Evolutionary conservation across 306 rosid genomes (phyloP).

Genomic region (Crotalaria pallida): DNA sequence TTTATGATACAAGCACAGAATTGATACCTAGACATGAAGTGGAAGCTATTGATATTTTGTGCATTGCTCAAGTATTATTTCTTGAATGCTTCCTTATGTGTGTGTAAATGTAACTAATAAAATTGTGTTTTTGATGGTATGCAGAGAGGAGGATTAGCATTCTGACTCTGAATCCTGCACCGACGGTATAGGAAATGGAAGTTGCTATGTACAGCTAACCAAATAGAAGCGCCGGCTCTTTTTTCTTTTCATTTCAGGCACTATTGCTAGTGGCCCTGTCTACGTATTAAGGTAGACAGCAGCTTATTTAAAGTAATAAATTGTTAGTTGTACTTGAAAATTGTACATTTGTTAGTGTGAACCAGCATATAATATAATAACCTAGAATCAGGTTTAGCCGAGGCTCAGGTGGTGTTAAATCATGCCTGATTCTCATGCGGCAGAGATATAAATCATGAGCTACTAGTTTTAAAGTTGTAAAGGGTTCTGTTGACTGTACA

Average conservation of each 20-base stretch:
- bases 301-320: conserved; percentile 47
- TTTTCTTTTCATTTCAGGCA: conserved; percentile 21
- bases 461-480: conserved; percentile 36
- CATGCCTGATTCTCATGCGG: conserved; percentile 41
- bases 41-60: neutral
- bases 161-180: conserved; percentile 71
- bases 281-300: conserved; percentile 36
- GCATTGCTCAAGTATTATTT: neutral
- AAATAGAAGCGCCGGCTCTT: conserved; percentile 40
- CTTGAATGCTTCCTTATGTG: neutral
- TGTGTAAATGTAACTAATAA: neutral
- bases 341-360: conserved; percentile 85
- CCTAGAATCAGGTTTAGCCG: conserved; percentile 56
- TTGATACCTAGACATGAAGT: neutral
- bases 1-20: neutral
- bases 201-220: conserved; percentile 76
- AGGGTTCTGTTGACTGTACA: conserved; percentile 35
- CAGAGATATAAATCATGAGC: conserved; percentile 36
- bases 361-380: conserved; percentile 42
- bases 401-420: conserved; percentile 39
- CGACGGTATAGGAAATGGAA: conserved; percentile 50
- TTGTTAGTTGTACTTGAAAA: conserved; percentile 71
- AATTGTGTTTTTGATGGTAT: conserved; percentile 3
- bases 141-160: conserved; percentile 95
- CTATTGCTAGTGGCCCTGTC: conserved; percentile 24